phyloP scores from a whole-genome alignment of 2,329 filamentous ascomycete species.

The Pestalotiopsis sp. region DNA sequence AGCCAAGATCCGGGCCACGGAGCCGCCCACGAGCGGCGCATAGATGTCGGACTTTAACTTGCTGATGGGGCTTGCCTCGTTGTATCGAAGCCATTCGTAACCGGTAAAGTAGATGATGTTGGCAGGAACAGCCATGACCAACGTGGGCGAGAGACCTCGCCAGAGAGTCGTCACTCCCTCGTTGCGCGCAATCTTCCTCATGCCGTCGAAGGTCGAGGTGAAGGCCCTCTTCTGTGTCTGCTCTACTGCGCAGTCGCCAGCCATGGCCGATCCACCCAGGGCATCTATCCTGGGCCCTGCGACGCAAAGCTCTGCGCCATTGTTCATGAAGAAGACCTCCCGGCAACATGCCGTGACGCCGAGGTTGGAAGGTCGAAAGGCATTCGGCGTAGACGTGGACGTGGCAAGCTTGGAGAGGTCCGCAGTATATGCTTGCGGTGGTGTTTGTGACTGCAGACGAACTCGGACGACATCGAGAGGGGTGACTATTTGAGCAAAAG shows the following conservation, averaged over 20 bases:
- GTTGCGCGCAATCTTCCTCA: constrained; percentile 92
- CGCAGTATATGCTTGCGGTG: constrained; percentile 42
- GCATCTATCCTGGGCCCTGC: constrained; percentile 62
- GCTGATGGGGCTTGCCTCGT: constrained; percentile 71
- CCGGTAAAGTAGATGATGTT: constrained; percentile 99
- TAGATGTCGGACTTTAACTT: constrained; percentile 67
- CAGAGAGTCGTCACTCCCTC: constrained; percentile 87
- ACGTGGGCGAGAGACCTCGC: constrained; percentile 90
- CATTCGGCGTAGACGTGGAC: constrained; percentile 59
- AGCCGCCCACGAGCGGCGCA: constrained; percentile 79
- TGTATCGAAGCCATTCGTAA: constrained; percentile 90
- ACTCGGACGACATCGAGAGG: constrained; percentile 96
- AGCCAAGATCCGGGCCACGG: constrained; percentile 76
- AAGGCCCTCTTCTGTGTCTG: constrained; percentile 83
- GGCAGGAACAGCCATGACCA: constrained; percentile 90
- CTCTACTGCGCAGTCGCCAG: constrained; percentile 80
- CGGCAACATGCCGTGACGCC: constrained; percentile 94
- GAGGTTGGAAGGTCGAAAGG: constrained; percentile 76
- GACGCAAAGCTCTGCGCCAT: constrained; percentile 79
- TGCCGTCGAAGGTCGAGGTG: constrained; percentile 86
- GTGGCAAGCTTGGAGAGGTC: constrained; percentile 59
- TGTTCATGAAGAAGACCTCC: constrained; percentile 95
- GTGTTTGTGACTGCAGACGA: constrained; percentile 81
- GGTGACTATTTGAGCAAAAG: constrained; percentile 63
- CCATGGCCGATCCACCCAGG: constrained; percentile 43